Base-by-base conservation (phyloP, 108 stramenopile genomes). In the Fragilariopsis cylindrus region DNA sequence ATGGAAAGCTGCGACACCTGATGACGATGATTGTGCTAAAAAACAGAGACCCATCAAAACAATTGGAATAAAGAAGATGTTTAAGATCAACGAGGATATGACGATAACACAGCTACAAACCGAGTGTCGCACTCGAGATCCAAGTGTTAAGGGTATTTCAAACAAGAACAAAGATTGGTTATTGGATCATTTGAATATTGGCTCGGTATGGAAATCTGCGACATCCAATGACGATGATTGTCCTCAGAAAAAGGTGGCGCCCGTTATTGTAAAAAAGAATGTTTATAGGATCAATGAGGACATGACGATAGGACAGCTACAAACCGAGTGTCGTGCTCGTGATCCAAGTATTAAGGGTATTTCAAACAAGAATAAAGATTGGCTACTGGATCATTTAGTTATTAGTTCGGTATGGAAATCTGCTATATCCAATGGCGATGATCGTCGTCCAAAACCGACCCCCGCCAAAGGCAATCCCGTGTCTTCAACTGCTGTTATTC, bases 331-430 rank as follows among this genome's bases (percentile, higher is more conserved):
- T 21, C 15, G 19, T 18, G 9, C 12, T 15, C 12, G 60, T 18
- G 21, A 21, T 21, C 21, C 21, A 21, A 45, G 65, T 15, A 1
- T 45, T 11, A 66, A 21, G 45, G 13, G 65, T 46, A 9, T 13
- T 13, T 54, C 52, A 13, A 30, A 30, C 6, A 70, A 70, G 21
- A 70, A 39, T 2, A 70, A 70, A 40, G 12, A 53, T 21, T 70
- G 69, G 69, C n/a, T 70, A 7, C 54, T 70, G 69, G 69, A 70
- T 15, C 69, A 70, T 54, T 21, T 70, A 52, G 69, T 49, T 30
- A 52, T 70, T 11, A 44, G 65, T 12, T n/a, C 42, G 7, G 43
- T 45, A 13, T 66, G 65, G 65, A 39, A 12, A 19, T 12, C 9
- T 13, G 45, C 12, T 21, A 21, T 1, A 21, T 21, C 21, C 21